Conservation (phyloP, 805 yeast species). For the Ogataea henricii region DNA sequence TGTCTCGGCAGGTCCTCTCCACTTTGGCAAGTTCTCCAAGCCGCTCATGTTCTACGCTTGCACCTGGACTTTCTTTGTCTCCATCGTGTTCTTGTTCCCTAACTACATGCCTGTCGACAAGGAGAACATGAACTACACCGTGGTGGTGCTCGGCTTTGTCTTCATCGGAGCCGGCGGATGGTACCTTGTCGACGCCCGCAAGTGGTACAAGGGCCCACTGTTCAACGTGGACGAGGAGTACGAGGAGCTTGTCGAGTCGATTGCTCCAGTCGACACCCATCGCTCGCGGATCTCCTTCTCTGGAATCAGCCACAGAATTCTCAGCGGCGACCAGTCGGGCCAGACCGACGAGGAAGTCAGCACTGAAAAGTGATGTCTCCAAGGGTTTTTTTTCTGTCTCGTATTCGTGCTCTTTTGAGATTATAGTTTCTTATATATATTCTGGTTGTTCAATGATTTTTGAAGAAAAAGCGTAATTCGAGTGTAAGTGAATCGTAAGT, state of each 20-base stretch:
- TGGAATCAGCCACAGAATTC: conserved; percentile 1
- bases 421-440: background rate
- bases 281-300: conserved; percentile 2
- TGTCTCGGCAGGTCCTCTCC: conserved; percentile 51
- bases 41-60: conserved; percentile 44
- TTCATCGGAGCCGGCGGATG: conserved; percentile 42
- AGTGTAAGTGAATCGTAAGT: background rate
- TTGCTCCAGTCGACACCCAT: conserved; percentile 12
- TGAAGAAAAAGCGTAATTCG: too few relatives aligned
- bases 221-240: conserved; percentile 44
- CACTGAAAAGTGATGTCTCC: background rate
- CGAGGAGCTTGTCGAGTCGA: conserved; percentile 22
- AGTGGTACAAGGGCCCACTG: conserved; percentile 59
- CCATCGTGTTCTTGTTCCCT: conserved; percentile 55
- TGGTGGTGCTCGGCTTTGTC: conserved; percentile 48
- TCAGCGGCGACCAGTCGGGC: background rate
- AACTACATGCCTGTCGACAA: conserved; percentile 44
- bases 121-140: conserved; percentile 56
- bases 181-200: conserved; percentile 50
- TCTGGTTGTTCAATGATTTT: background rate
- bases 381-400: background rate
- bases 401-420: background rate
- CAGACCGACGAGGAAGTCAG: conserved; percentile 3
- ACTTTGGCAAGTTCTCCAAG: conserved; percentile 44
- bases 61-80: conserved; percentile 48